phyloP scores from a whole-genome alignment of 176 grass and related monocot species.

The Phoenix roebelenii region DNA sequence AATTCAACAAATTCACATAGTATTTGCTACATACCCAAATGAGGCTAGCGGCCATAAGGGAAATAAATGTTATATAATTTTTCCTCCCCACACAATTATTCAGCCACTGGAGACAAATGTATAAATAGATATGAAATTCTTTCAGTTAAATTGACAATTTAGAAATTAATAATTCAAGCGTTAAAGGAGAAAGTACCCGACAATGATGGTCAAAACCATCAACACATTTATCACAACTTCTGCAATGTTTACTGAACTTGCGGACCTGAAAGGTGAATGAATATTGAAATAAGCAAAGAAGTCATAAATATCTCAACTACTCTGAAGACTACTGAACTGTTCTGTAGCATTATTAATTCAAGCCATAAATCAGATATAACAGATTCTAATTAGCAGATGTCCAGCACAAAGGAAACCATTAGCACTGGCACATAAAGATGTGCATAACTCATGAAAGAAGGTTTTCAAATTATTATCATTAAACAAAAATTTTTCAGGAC shows the following conservation, averaged over 20 bases:
- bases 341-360: too few species aligned
- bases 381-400: too few species aligned
- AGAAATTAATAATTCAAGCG: conserved; percentile 15
- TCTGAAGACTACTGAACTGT: too few species aligned
- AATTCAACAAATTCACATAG: too few species aligned
- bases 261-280: conserved; percentile 39
- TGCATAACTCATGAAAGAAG: too few species aligned
- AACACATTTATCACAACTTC: conserved; percentile 99
- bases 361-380: too few species aligned
- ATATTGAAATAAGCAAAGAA: background rate
- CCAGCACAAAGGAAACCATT: too few species aligned
- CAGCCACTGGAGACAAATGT: conserved; percentile 69
- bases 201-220: conserved; percentile 99
- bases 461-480: too few species aligned
- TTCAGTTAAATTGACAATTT: conserved; percentile 15
- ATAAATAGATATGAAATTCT: conserved; percentile 11
- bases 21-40: conserved; percentile 54
- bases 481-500: too few species aligned
- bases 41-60: conserved; percentile 85
- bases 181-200: conserved; percentile 35
- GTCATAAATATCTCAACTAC: background rate
- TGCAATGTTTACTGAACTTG: conserved; percentile 97
- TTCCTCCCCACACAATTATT: conserved; percentile 98
- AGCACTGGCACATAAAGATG: too few species aligned
- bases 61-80: conserved; percentile 87